Conservation (phyloP, 129 eudicot genomes). For the Tagetes patula region DNA sequence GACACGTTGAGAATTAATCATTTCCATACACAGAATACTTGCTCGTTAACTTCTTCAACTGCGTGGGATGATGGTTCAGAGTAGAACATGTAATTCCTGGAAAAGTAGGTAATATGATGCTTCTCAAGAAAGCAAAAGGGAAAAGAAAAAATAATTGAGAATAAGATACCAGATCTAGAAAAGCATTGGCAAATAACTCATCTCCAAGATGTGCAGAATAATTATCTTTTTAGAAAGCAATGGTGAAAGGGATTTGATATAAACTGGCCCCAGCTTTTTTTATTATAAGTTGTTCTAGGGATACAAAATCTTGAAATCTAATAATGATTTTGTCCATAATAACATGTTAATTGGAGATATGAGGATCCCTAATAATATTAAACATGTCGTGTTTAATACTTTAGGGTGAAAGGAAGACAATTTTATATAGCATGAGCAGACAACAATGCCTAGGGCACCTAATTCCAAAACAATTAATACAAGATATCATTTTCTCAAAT, state of each 20-base stretch:
- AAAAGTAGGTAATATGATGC: conserved; percentile 24
- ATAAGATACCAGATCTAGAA: conserved; percentile 30
- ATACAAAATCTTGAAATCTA: not conserved
- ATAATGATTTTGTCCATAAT: not conserved
- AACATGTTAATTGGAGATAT: not conserved
- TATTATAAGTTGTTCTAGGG: not conserved
- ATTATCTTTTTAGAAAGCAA: conserved; percentile 26
- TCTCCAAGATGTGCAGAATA: conserved; percentile 21
- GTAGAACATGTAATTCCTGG: no score
- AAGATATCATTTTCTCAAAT: no score
- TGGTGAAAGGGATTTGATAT: not conserved
- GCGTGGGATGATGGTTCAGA: conserved; percentile 22
- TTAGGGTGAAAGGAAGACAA: no score
- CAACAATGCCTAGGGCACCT: no score
- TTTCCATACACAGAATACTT: conserved; percentile 38
- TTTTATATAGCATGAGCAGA: no score
- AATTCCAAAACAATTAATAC: no score
- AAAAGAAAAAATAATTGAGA: conserved; percentile 29
- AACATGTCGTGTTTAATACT: not conserved
- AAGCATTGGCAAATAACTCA: conserved; percentile 7
- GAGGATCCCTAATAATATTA: not conserved
- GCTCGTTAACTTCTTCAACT: conserved; percentile 32
- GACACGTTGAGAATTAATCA: conserved; percentile 27
- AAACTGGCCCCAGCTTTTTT: not conserved
- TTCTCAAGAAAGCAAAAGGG: conserved; percentile 33